Evolutionary conservation across 1,284 basidiomycete species (phyloP).

Genomic region (Crucibulum cyathiforme): DNA sequence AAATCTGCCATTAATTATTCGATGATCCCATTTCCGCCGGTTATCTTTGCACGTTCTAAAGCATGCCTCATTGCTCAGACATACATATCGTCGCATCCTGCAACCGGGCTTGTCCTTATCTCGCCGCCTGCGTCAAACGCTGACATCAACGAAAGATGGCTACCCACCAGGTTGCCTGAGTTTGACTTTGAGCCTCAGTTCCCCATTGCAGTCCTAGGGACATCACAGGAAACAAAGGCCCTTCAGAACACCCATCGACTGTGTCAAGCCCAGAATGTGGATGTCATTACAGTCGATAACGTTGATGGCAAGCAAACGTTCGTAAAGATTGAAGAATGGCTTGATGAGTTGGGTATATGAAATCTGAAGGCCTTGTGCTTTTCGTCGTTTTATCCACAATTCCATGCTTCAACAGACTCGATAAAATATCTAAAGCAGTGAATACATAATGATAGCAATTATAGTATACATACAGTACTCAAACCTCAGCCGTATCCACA

Average conservation of each 20-base stretch:
- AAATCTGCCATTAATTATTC: slow-evolving; percentile 47
- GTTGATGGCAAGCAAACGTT: slow-evolving; percentile 39
- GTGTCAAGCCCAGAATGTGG: slow-evolving; percentile 41
- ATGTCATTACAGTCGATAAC: slow-evolving; percentile 38
- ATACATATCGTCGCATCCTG: slow-evolving; percentile 71
- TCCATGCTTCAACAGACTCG: too few species aligned
- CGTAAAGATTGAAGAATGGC: slow-evolving; percentile 46
- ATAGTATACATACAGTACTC: background rate
- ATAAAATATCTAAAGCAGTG: too few species aligned
- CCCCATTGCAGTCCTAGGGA: slow-evolving; percentile 61
- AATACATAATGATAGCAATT: background rate
- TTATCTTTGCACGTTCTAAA: slow-evolving; percentile 60
- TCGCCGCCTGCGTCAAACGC: slow-evolving; percentile 58
- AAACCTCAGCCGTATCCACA: background rate
- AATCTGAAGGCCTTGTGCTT: background rate
- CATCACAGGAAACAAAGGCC: slow-evolving; percentile 33
- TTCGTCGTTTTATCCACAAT: too few species aligned
- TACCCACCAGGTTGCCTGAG: slow-evolving; percentile 50
- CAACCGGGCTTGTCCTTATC: slow-evolving; percentile 64
- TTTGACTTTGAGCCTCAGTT: slow-evolving; percentile 72
- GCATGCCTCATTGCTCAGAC: slow-evolving; percentile 66
- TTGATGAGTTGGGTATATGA: slow-evolving; percentile 53
- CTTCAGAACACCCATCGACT: slow-evolving; percentile 45
- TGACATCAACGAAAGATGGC: slow-evolving; percentile 30
- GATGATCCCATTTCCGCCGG: slow-evolving; percentile 66